phyloP scores from a whole-genome alignment of 352 stramenopile genomes.

The Pythium dissimile region DNA sequence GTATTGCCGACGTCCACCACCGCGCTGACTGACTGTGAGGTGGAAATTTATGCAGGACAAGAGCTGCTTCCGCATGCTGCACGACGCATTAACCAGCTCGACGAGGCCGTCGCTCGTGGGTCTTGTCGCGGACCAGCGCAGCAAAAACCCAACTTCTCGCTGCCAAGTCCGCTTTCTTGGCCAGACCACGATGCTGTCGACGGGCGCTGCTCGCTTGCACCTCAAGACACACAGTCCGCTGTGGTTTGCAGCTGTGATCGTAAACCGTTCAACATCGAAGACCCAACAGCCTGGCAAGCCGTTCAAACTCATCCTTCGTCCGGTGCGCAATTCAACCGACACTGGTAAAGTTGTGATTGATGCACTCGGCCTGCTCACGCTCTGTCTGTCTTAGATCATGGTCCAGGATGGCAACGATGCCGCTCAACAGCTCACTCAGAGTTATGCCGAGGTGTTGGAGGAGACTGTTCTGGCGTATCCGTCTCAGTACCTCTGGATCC shows the following conservation, averaged over 20 bases:
- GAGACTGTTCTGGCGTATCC: conserved; percentile 26
- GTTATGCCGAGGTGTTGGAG: conserved; percentile 38
- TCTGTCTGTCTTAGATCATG: no score
- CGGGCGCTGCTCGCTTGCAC: conserved; percentile 39
- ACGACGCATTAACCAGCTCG: conserved; percentile 18
- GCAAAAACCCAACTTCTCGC: conserved; percentile 16
- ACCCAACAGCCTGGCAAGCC: conserved; percentile 15
- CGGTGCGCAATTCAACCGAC: conserved; percentile 19
- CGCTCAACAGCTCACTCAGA: conserved; percentile 27
- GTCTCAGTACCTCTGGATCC: conserved; percentile 57
- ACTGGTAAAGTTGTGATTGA: no score
- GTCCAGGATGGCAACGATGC: neutral
- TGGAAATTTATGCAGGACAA: conserved; percentile 49
- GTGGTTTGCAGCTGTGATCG: conserved; percentile 46
- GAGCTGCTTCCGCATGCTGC: conserved; percentile 38
- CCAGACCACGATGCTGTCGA: conserved; percentile 35
- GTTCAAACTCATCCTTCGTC: conserved; percentile 38
- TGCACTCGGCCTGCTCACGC: no score
- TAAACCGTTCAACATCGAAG: conserved; percentile 32
- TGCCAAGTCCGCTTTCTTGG: conserved; percentile 38
- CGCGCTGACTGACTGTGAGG: no score
- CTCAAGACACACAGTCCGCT: conserved; percentile 27
- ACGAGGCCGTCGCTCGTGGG: conserved; percentile 32
- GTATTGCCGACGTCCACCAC: no score
- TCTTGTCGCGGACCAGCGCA: conserved; percentile 48